Evolutionary conservation across 2,329 filamentous ascomycete species (phyloP).

Genomic region (Ophiostoma fasciatum): DNA sequence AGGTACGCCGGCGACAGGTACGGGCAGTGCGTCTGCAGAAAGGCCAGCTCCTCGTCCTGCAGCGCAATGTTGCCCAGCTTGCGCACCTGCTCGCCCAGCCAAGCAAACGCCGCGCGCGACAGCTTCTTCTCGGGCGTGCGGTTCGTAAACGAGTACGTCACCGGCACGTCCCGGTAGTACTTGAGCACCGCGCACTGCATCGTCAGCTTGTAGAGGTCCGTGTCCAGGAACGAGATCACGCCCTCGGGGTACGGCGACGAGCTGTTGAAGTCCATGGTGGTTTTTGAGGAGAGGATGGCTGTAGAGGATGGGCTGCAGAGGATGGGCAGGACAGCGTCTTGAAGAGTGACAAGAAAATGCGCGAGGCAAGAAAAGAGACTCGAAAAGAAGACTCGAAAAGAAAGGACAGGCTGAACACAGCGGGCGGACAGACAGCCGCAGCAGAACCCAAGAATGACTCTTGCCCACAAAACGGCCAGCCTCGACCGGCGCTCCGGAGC

Average conservation of each 20-base stretch:
- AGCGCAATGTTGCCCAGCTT: slow-evolving; percentile 74
- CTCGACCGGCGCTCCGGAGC: too few species aligned
- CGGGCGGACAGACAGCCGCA: too few species aligned
- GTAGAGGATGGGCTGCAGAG: too few species aligned
- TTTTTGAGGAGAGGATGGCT: too few species aligned
- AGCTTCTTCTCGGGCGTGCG: slow-evolving; percentile 89
- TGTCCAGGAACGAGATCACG: slow-evolving; percentile 70
- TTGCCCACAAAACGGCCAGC: too few species aligned
- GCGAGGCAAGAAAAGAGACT: too few species aligned
- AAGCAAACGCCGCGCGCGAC: slow-evolving; percentile 65
- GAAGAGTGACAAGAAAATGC: too few species aligned
- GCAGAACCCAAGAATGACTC: too few species aligned
- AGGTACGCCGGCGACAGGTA: slow-evolving; percentile 72
- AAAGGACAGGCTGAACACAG: too few species aligned
- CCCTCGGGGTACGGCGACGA: slow-evolving; percentile 56
- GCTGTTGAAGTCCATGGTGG: slow-evolving; percentile 50
- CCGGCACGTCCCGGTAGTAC: slow-evolving; percentile 69
- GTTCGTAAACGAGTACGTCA: slow-evolving; percentile 91
- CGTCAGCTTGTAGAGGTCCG: slow-evolving; percentile 85
- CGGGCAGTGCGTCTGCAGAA: slow-evolving; percentile 61
- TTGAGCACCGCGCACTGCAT: slow-evolving; percentile 97
- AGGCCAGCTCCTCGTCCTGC: slow-evolving; percentile 64
- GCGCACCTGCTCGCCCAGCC: slow-evolving; percentile 71
- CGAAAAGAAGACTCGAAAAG: too few species aligned
- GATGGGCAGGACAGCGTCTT: too few species aligned